Conservation (phyloP, 2,329 filamentous ascomycete species). For the Apiospora pterosperma region DNA sequence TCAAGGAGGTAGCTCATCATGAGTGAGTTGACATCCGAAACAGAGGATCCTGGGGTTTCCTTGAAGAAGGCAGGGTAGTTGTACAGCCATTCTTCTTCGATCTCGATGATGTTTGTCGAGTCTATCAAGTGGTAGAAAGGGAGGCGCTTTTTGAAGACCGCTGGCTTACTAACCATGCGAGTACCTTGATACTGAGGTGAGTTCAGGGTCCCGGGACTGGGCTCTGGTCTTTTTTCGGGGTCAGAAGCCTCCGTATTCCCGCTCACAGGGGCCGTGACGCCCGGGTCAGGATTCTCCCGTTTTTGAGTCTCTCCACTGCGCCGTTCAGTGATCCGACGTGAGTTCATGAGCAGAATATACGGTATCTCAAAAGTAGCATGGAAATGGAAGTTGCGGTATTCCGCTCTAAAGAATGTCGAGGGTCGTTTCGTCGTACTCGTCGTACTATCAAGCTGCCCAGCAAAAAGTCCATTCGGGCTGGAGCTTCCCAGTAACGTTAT, state of each 20-base stretch:
- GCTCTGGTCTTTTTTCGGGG: neutral
- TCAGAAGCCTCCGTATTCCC: neutral
- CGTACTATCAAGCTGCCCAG: neutral
- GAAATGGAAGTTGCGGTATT: neutral
- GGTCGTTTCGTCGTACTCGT: neutral
- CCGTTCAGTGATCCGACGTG: neutral
- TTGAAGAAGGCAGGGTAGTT: constrained; percentile 13
- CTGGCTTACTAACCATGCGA: neutral
- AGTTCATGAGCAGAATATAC: neutral
- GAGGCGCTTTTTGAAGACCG: constrained; percentile 9
- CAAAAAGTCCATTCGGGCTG: neutral
- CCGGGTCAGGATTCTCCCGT: neutral
- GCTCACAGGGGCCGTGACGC: neutral
- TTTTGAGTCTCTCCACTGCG: neutral
- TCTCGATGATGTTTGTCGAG: constrained; percentile 7
- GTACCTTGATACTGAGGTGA: neutral
- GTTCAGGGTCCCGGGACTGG: neutral
- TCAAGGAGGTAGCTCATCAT: neutral
- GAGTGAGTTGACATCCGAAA: neutral
- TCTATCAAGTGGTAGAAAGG: constrained; percentile 11
- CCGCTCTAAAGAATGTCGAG: neutral
- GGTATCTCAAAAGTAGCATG: neutral
- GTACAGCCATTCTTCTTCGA: constrained; percentile 18
- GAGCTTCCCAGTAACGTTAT: neutral
- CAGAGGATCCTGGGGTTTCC: neutral